Evolutionary conservation across 2,329 filamentous ascomycete genomes (phyloP).

Genomic region (Fusarium tupiense): DNA sequence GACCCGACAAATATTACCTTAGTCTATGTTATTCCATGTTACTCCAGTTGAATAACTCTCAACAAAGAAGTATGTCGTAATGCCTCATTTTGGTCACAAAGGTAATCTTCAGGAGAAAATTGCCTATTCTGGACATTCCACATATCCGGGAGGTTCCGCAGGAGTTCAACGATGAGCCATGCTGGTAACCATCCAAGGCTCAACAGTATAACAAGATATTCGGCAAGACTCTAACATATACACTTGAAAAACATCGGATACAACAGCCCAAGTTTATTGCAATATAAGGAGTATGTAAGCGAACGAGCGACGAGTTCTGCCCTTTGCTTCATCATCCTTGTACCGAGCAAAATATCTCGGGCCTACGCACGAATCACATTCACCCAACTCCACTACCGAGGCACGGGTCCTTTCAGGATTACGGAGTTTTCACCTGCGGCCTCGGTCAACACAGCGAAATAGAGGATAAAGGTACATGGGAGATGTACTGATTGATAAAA

Average conservation of each 20-base stretch:
- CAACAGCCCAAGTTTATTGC: not conserved
- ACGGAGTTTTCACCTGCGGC: constrained; percentile 29
- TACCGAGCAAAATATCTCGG: constrained; percentile 2
- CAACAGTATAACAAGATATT: too few relatives aligned
- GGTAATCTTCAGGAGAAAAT: not conserved
- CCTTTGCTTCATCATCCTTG: not conserved
- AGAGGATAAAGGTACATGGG: not conserved
- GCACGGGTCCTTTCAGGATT: constrained; percentile 15
- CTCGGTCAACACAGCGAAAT: constrained; percentile 42
- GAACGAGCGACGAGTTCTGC: not conserved
- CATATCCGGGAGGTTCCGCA: not conserved
- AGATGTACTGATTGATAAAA: constrained; percentile 21
- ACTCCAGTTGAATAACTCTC: not conserved
- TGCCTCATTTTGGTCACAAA: not conserved
- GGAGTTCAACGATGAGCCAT: not conserved
- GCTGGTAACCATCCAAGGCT: not conserved
- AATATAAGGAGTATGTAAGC: not conserved
- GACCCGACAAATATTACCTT: not conserved
- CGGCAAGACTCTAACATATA: not conserved
- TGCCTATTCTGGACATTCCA: constrained; percentile 3
- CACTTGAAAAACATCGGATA: not conserved
- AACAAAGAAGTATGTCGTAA: not conserved
- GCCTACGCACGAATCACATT: constrained; percentile 34
- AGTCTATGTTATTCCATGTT: not conserved
- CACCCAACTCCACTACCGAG: constrained; percentile 33